Base-by-base conservation (phyloP, 345 rosid genomes). In the Brassica cretica region DNA sequence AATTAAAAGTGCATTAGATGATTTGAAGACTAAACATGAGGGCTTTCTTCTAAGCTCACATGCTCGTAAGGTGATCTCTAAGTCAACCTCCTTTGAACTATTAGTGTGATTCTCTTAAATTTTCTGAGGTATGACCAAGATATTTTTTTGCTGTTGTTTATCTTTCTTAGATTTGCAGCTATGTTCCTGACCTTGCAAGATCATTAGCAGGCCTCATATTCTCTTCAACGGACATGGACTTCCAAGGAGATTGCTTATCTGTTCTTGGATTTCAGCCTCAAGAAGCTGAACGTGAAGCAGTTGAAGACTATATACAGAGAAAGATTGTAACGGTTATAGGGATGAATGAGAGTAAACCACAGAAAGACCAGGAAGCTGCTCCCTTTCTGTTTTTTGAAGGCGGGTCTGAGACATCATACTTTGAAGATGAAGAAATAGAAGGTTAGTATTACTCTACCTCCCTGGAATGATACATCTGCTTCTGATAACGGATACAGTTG, bases 141-240 rank as follows among this genome's bases (percentile, higher is more conserved):
- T n/a, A n/a, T 68, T 8, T 39, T 55, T 30, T 14, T 51, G 6
- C 39, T 24, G 25, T 41, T 32, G 10, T 37, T 5, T 61, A 37
- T 70, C 39, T n/a, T n/a, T n/a, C n/a, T 63, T 85, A 95, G 98
- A 88, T 87, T 78, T 84, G 88, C 84, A 85, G 87, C 75, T 84
- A 91, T 78, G 98, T 89, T 49, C 96, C 99, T 76, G 96, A 86
- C 82, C 94, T 95, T 71, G 93, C 99, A 74, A 93, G 85, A 80
- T 85, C 96, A 72, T 80, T 90, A 49, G 85, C 96, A 32, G 92
- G 94, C 69, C 89, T 95, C 68, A 86, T 95, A 61, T 68, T 86
- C 81, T 85, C 93, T 33, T 93, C 97, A 4, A 80, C 83, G n/a
- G 96, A 93, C 79, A 21, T 77, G 9, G 86, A 89, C 55, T 91